A percentile compares a stretch with the other conserved stretches of the same genome.
Conservation (phyloP, 106 monocot genomes). For the Acorus gramineus region DNA sequence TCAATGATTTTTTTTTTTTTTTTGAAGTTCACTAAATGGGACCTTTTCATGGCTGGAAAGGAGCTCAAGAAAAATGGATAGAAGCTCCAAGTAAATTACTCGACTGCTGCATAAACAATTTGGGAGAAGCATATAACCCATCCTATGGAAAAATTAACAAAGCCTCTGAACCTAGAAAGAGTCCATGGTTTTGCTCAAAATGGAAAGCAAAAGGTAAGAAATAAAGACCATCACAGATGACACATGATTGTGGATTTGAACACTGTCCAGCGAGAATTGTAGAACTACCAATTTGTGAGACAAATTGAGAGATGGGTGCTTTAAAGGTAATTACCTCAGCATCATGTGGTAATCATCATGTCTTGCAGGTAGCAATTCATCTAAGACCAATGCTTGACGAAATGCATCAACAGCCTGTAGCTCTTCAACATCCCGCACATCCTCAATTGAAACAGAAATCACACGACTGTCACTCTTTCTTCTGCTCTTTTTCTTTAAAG, state of each 20-base stretch:
- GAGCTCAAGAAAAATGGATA: no score
- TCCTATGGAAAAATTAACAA: no score
- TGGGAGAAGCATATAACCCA: no score
- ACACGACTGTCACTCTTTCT: constrained; percentile 31
- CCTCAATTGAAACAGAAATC: constrained; percentile 52
- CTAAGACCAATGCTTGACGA: constrained; percentile 42
- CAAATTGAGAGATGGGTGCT: no score
- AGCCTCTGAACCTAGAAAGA: not conserved
- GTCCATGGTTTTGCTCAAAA: not conserved
- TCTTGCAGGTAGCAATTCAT: constrained; percentile 58
- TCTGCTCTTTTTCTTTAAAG: constrained; percentile 52
- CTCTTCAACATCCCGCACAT: constrained; percentile 60
- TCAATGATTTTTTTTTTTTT: no score
- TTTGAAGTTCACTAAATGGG: no score
- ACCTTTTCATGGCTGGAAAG: no score
- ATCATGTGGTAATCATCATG: constrained; percentile 81
- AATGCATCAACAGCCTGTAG: constrained; percentile 69
- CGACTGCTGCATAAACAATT: no score
- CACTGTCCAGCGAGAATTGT: no score
- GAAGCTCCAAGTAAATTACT: no score
- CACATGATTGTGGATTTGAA: no score
- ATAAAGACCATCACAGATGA: not conserved
- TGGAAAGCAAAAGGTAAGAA: not conserved
- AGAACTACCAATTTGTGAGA: no score
- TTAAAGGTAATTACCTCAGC: constrained; percentile 37